A percentile compares a stretch with the other conserved stretches of the same genome.
Conservation (phyloP, 495 filamentous ascomycete species). For the Xylaria telfairii region DNA sequence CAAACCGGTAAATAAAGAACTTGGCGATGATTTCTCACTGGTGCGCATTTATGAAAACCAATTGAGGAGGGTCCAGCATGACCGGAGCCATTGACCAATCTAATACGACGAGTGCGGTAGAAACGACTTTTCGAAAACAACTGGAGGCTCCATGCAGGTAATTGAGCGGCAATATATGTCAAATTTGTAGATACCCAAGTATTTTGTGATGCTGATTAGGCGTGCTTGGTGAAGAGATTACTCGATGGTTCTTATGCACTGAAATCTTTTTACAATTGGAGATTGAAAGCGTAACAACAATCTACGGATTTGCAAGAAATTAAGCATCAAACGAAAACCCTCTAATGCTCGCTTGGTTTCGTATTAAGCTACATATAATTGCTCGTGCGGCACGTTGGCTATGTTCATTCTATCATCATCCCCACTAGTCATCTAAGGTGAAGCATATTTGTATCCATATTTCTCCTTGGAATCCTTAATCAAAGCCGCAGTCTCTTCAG, state of each 20-base stretch:
- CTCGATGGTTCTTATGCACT: too few relatives aligned
- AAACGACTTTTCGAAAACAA: neutral
- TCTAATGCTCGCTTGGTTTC: neutral
- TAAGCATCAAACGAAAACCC: neutral
- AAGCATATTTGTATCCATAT: conserved; percentile 47
- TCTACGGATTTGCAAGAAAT: too few relatives aligned
- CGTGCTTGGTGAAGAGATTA: too few relatives aligned
- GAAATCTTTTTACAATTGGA: too few relatives aligned
- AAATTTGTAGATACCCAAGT: too few relatives aligned
- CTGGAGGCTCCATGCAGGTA: neutral
- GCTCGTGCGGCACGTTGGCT: neutral
- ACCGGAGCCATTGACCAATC: conserved; percentile 2
- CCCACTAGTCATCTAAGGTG: conserved; percentile 33
- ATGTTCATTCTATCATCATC: neutral
- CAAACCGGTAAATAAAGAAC: conserved; percentile 28
- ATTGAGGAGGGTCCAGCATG: neutral
- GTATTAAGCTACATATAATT: neutral
- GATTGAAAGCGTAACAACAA: too few relatives aligned
- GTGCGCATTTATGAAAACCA: conserved; percentile 25
- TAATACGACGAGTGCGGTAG: neutral
- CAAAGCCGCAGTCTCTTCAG: conserved; percentile 29
- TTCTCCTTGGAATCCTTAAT: conserved; percentile 43
- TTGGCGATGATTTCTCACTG: conserved; percentile 37
- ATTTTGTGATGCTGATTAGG: too few relatives aligned
- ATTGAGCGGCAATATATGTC: neutral